Evolutionary conservation across 805 yeast genomes (phyloP).

Genomic region (Wickerhamiella kazuoi): DNA sequence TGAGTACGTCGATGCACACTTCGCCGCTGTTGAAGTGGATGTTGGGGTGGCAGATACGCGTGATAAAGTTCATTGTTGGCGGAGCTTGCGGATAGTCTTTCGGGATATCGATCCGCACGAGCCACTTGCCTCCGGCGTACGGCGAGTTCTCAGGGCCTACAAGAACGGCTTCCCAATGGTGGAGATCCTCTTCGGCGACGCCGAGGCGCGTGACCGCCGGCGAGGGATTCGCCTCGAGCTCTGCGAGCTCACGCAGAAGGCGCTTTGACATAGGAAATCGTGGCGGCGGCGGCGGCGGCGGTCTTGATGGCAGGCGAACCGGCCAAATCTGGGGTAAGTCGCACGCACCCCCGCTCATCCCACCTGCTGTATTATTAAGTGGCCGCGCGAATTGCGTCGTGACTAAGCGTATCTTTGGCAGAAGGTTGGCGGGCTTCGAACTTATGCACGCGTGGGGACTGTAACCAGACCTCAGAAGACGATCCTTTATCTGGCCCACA

Average conservation of each 20-base stretch:
- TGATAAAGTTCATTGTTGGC: constrained; percentile 28
- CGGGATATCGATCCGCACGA: constrained; percentile 25
- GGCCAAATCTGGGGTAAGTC: no score
- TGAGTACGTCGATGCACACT: constrained; percentile 23
- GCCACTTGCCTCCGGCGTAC: constrained; percentile 35
- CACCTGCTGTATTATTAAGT: no score
- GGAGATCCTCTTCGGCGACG: constrained; percentile 13
- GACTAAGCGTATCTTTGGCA: no score
- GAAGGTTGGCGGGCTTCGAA: no score
- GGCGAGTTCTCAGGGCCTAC: constrained; percentile 26
- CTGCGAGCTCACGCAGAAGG: constrained; percentile 17
- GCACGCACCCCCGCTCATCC: no score
- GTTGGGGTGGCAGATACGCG: constrained; percentile 23
- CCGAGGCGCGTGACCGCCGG: constrained; percentile 16
- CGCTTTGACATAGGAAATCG: constrained; percentile 14
- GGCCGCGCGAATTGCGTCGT: no score
- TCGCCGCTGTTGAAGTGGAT: constrained; percentile 24
- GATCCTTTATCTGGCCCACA: neutral
- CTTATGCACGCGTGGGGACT: no score
- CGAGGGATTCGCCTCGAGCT: constrained; percentile 14
- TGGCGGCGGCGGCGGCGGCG: no score
- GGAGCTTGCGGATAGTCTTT: constrained; percentile 31
- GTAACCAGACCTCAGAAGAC: no score
- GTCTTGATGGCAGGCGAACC: no score
- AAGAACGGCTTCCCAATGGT: constrained; percentile 17